Evolutionary conservation across 2,329 filamentous ascomycete species (phyloP), one percentile per base, ranked within the genome.

Genomic region (Xylaria multiplex): DNA sequence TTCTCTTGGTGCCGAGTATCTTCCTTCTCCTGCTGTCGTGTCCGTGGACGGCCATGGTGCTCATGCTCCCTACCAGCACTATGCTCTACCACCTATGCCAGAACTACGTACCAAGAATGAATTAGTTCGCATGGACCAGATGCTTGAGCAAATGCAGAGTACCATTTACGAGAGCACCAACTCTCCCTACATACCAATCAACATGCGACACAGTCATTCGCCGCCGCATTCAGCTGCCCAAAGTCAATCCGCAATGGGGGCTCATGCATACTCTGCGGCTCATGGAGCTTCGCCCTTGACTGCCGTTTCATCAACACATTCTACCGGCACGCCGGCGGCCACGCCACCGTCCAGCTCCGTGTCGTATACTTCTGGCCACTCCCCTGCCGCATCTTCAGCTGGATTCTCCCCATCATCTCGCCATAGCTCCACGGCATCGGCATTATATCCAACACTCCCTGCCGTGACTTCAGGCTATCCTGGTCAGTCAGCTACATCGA

Each of bases 81-180:
- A 97, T 81, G 93, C 93, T 69, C 85, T 97, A 65, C 93, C 96
- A 60, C 89, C 93, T 9, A 93, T 97, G 83, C 89, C 90, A 54
- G 96, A 93, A 74, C 86, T 96, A 62, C 90, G 95, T 76, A 97
- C 94, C 55, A 97, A 98, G 86, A 93, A 89, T 78, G 96, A 99
- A 77, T 85, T 99, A 49, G 84, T 97, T 77, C 93, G 97, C 78
- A 94, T 98, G 75, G 96, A 98, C 78, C 91, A 93, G 76, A 92
- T 98, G 78, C 87, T 99, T 62, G 93, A 97, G 81, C 93, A 97
- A 81, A 95, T 98, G 85, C 94, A 97, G 81, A 90, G 91, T 70
- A 97, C 95, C 52, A 93, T 98, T 55, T 98, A 98, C 77, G 96
- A 98, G 81, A 97, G 91, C 78, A 90, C 93, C 62, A 92, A 90